Conservation (phyloP, 164 flowering plant species). For the Berberis thunbergii region DNA sequence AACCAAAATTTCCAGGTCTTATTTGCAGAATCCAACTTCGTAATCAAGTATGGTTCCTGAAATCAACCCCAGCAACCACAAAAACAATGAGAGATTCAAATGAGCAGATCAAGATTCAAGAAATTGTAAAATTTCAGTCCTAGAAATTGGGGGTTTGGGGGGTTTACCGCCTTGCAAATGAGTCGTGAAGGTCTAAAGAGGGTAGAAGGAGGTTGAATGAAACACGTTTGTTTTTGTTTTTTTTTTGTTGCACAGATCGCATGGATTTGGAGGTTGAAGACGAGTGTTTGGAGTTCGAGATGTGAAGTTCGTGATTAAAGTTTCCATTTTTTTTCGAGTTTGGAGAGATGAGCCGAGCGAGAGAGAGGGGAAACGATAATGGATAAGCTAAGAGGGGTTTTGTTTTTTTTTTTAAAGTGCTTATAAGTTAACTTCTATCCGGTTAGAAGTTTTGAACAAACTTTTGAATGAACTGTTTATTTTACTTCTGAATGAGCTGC, state of each 20-base stretch:
- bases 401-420: no score
- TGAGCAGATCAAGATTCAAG: not conserved
- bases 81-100: not conserved
- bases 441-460: no score
- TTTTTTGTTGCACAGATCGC: slow-evolving; percentile 3
- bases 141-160: no score
- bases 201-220: slow-evolving; percentile 17
- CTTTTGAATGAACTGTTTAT: no score
- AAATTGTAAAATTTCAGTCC: not conserved
- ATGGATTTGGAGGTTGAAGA: not conserved
- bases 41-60: slow-evolving; percentile 85
- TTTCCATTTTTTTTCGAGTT: slow-evolving; percentile 6
- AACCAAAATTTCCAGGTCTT: slow-evolving; percentile 47
- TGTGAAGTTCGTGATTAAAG: slow-evolving; percentile 6
- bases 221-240: slow-evolving; percentile 5
- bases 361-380: not conserved
- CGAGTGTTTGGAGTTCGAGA: slow-evolving; percentile 7
- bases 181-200: slow-evolving; percentile 23
- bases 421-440: no score
- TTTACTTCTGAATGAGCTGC: no score
- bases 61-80: slow-evolving; percentile 8
- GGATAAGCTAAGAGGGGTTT: not conserved
- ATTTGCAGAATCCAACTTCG: slow-evolving; percentile 89
- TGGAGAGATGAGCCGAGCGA: not conserved
- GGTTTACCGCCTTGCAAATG: slow-evolving; percentile 69